These are phyloP conservation scores for Phaeomoniella chlamydospora DNA, from an alignment of 2,329 filamentous ascomycete genomes.

Conservation along the genomic window DNA sequence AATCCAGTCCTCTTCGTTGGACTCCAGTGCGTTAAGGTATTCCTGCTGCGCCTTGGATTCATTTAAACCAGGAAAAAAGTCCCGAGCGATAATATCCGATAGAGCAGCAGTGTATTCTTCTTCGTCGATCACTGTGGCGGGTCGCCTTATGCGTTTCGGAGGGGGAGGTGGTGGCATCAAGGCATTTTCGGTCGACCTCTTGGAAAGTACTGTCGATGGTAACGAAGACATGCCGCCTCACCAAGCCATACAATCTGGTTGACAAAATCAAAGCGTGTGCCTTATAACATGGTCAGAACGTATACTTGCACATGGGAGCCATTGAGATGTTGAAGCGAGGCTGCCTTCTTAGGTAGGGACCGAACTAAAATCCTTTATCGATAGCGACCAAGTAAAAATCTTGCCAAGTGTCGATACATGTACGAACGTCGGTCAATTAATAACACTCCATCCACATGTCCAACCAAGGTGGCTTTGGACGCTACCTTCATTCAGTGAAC, in stretches of 20 bases:
- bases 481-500: too few species aligned
- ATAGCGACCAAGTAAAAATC: too few species aligned
- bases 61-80: conserved; percentile 87
- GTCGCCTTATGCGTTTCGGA: conserved; percentile 81
- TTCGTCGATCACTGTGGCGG: conserved; percentile 77
- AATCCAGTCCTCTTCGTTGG: conserved; percentile 75
- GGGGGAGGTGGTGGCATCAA: conserved; percentile 81
- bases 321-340: too few species aligned
- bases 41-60: conserved; percentile 82
- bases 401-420: too few species aligned
- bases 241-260: background rate
- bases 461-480: too few species aligned
- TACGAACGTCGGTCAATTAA: too few species aligned
- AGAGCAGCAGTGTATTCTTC: conserved; percentile 83
- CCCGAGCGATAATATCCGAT: conserved; percentile 86
- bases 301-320: too few species aligned
- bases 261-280: background rate
- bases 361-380: too few species aligned
- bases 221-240: background rate
- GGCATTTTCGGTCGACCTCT: conserved; percentile 28
- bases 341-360: too few species aligned
- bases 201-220: conserved; percentile 17
- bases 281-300: too few species aligned
- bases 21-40: conserved; percentile 81
- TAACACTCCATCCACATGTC: too few species aligned